phyloP scores from a whole-genome alignment of 192 early-diverging fungal genomes.

The Podila verticillata region DNA sequence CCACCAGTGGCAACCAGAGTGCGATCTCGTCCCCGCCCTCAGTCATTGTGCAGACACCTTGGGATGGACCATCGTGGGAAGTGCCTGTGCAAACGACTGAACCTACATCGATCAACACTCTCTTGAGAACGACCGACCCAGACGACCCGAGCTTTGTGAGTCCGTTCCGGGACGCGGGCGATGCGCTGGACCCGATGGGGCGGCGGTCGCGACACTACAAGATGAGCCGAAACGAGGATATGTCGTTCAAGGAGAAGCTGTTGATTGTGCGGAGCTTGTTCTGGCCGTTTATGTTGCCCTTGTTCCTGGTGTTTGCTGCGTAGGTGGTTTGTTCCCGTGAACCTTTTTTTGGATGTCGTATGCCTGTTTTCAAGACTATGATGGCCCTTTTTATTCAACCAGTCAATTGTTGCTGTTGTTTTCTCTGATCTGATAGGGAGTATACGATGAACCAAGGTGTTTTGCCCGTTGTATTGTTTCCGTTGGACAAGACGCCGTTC shows the following conservation, averaged over 20 bases:
- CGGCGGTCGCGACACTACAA: conserved; percentile 20
- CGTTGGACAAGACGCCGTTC: conserved; percentile 52
- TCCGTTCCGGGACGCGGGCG: conserved; percentile 26
- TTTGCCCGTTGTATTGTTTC: conserved; percentile 48
- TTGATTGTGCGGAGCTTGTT: conserved; percentile 33
- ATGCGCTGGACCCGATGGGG: conserved; percentile 2
- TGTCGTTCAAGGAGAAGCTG: conserved; percentile 47
- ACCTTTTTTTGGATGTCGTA: background rate
- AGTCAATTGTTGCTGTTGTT: background rate
- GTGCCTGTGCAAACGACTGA: conserved; percentile 6
- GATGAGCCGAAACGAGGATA: conserved; percentile 22
- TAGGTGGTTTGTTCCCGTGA: conserved; percentile 3
- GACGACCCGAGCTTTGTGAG: conserved; percentile 35
- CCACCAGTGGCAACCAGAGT: conserved; percentile 1
- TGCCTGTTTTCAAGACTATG: background rate
- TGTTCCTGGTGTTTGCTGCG: conserved; percentile 56
- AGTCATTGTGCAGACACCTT: conserved; percentile 1
- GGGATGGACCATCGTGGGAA: conserved; percentile 4
- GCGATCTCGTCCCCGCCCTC: background rate
- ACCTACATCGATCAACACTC: conserved; percentile 45
- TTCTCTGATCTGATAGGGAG: conserved; percentile 17
- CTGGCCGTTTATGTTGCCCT: conserved; percentile 49
- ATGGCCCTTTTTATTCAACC: background rate
- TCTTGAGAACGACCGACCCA: conserved; percentile 36
- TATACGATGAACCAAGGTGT: conserved; percentile 58